phyloP scores from a whole-genome alignment of 1,284 basidiomycete species.

The Trichosporon asahii region DNA sequence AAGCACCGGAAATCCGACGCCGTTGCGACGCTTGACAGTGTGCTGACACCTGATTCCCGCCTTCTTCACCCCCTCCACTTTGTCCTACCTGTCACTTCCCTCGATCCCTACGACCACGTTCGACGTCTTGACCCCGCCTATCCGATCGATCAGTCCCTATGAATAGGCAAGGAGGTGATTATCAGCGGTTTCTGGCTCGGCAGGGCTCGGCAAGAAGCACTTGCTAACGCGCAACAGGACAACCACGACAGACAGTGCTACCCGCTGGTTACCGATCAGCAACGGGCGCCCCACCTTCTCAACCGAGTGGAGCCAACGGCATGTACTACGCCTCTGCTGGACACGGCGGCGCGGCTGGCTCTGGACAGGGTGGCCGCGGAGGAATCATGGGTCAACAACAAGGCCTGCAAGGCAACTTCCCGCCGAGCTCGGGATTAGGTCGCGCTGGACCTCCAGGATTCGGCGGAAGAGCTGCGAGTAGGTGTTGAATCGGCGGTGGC shows the following conservation, averaged over 20 bases:
- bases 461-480: conserved; percentile 28
- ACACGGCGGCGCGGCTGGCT: conserved; percentile 23
- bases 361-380: conserved; percentile 16
- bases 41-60: conserved; percentile 3
- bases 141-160: conserved; percentile 9
- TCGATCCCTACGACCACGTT: not conserved
- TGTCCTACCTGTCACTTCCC: not conserved
- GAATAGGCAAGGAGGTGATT: conserved; percentile 27
- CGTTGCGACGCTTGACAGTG: not conserved
- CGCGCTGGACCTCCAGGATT: conserved; percentile 47
- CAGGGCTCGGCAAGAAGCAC: not conserved
- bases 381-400: conserved; percentile 18
- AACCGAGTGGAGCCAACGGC: conserved; percentile 23
- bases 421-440: conserved; percentile 24
- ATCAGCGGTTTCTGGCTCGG: not conserved
- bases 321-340: conserved; percentile 44
- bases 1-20: conserved; percentile 3
- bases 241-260: conserved; percentile 20
- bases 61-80: conserved; percentile 7
- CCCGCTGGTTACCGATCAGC: conserved; percentile 22
- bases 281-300: conserved; percentile 14
- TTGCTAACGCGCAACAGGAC: conserved; percentile 17
- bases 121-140: not conserved
- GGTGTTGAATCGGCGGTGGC: conserved; percentile 7
- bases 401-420: conserved; percentile 23